A percentile compares a stretch with the other conserved stretches of the same genome.
These are phyloP conservation scores for Elaeagnus macrophylla DNA, from an alignment of 306 rosid species.

Conservation along the genomic window DNA sequence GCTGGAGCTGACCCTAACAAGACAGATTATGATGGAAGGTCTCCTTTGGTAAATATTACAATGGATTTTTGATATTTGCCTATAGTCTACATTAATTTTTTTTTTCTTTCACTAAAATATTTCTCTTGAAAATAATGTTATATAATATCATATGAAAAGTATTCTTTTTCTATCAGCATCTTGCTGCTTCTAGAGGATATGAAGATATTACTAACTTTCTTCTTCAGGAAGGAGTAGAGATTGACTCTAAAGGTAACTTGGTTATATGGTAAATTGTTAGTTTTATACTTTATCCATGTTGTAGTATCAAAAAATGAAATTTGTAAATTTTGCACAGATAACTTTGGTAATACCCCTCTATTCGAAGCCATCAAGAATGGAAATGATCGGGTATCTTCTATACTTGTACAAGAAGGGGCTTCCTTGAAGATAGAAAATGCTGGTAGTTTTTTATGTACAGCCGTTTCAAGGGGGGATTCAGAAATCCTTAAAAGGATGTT, in stretches of 20 bases:
- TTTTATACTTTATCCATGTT: too few species aligned
- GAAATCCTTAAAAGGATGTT: constrained; percentile 64
- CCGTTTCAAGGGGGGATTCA: constrained; percentile 78
- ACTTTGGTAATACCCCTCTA: constrained; percentile 76
- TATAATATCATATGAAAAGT: constrained; percentile 10
- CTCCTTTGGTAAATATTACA: constrained; percentile 58
- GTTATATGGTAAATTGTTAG: too few species aligned
- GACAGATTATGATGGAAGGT: constrained; percentile 94
- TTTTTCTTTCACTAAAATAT: neutral
- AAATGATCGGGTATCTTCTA: constrained; percentile 60
- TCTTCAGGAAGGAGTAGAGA: constrained; percentile 56
- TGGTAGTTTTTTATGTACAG: constrained; percentile 61
- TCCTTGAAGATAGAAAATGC: constrained; percentile 51
- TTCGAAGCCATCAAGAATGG: constrained; percentile 85
- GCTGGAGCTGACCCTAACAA: constrained; percentile 92
- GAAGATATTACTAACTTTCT: constrained; percentile 64
- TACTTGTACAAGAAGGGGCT: constrained; percentile 73
- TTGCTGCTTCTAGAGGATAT: constrained; percentile 81
- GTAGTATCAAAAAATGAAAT: neutral
- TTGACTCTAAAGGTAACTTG: constrained; percentile 46
- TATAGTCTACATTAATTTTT: neutral
- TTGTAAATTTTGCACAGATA: constrained; percentile 37
- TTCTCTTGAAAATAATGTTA: neutral
- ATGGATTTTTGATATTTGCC: constrained; percentile 14
- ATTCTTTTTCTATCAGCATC: constrained; percentile 50